phyloP scores from a whole-genome alignment of 1,139 yeast genomes.

The Lodderomyces parapsilosis region DNA sequence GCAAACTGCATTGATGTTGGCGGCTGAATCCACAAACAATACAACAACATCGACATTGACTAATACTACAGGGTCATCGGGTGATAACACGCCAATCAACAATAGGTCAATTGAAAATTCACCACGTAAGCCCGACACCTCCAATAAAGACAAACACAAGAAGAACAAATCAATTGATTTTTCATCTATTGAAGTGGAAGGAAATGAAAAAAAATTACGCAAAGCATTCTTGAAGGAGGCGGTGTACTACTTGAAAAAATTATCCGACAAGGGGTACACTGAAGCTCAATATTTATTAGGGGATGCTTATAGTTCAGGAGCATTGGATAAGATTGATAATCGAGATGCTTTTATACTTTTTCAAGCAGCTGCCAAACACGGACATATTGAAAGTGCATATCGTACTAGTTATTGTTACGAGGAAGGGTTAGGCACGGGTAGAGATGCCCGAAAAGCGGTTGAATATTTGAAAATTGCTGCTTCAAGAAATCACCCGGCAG shows the following conservation, averaged over 20 bases:
- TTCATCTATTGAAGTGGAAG: conserved; percentile 17
- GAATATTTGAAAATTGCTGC: conserved; percentile 89
- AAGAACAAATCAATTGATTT: conserved; percentile 25
- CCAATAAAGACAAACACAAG: conserved; percentile 15
- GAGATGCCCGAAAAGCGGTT: conserved; percentile 83
- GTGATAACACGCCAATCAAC: conserved; percentile 14
- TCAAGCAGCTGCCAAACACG: conserved; percentile 89
- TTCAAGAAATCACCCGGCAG: conserved; percentile 88
- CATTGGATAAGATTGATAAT: conserved; percentile 79
- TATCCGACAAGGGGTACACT: conserved; percentile 77
- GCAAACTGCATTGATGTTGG: conserved; percentile 73
- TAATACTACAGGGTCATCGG: conserved; percentile 12
- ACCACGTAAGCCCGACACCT: conserved; percentile 22
- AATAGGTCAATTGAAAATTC: conserved; percentile 24
- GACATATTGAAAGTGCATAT: conserved; percentile 88
- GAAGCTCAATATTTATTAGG: conserved; percentile 91
- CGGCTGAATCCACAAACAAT: conserved; percentile 19
- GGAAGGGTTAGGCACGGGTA: conserved; percentile 89
- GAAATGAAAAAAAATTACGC: conserved; percentile 35
- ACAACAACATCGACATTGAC: conserved; percentile 1
- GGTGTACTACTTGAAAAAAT: conserved; percentile 60
- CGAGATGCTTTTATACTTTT: conserved; percentile 75
- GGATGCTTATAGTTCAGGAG: conserved; percentile 86
- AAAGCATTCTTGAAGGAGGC: conserved; percentile 74
- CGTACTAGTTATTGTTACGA: conserved; percentile 90